phyloP scores from a whole-genome alignment of 495 filamentous ascomycete species.

The Pyronema domesticum region DNA sequence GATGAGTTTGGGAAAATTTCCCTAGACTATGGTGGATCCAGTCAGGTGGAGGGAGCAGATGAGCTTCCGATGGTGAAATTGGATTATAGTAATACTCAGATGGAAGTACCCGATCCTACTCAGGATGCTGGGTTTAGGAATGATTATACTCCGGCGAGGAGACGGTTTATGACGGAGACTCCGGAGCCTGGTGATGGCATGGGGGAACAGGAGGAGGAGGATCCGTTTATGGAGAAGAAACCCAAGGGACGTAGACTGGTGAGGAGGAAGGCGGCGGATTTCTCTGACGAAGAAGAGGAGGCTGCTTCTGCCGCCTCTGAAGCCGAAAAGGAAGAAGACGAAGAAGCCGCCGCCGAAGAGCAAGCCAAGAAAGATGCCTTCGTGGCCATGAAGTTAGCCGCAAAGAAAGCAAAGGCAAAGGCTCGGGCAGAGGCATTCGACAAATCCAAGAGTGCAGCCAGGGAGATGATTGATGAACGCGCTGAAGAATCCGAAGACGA shows the following conservation, averaged over 20 bases:
- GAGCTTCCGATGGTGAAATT: not conserved
- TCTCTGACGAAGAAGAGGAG: slow-evolving; percentile 37
- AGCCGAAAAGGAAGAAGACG: slow-evolving; percentile 23
- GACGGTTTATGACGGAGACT: not conserved
- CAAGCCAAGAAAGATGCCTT: slow-evolving; percentile 38
- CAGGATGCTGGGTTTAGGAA: slow-evolving; percentile 65
- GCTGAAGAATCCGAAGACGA: slow-evolving; percentile 97
- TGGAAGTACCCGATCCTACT: slow-evolving; percentile 50
- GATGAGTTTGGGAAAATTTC: not conserved
- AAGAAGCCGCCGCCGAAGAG: slow-evolving; percentile 10
- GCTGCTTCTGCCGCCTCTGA: slow-evolving; percentile 30
- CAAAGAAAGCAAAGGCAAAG: slow-evolving; percentile 35
- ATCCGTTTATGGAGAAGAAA: slow-evolving; percentile 7
- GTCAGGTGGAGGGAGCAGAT: not conserved
- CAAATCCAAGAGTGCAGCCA: slow-evolving; percentile 75
- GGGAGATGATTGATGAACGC: slow-evolving; percentile 74
- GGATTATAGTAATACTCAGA: slow-evolving; percentile 1
- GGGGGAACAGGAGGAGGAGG: slow-evolving; percentile 8
- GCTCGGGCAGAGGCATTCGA: slow-evolving; percentile 36
- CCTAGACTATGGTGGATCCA: not conserved
- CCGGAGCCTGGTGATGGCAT: not conserved
- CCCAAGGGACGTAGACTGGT: slow-evolving; percentile 23
- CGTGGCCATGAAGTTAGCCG: slow-evolving; percentile 53
- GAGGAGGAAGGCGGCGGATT: slow-evolving; percentile 31
- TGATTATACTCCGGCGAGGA: slow-evolving; percentile 7